Conservation (phyloP, 345 rosid species). For the Murraya koenigii region DNA sequence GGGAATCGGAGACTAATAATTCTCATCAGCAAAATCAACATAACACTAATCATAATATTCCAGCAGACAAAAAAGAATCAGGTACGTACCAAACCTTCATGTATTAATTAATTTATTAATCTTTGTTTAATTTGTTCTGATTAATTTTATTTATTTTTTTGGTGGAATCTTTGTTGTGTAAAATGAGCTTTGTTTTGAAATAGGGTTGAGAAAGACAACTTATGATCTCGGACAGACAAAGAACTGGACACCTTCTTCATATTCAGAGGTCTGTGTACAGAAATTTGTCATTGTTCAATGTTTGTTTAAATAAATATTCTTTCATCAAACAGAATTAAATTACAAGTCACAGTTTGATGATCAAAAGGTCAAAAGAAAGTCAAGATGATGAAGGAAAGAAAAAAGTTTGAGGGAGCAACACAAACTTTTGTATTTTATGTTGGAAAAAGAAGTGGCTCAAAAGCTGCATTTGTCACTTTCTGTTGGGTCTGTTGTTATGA, state of each 20-base stretch:
- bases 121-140: background rate
- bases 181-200: background rate
- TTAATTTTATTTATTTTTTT: background rate
- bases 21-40: constrained; percentile 25
- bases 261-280: constrained; percentile 35
- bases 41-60: background rate
- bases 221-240: constrained; percentile 39
- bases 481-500: constrained; percentile 24
- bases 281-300: constrained; percentile 13
- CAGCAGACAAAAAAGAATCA: constrained; percentile 26
- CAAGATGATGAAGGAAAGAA: constrained; percentile 3
- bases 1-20: constrained; percentile 26
- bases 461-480: constrained; percentile 33
- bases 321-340: background rate
- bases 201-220: constrained; percentile 32
- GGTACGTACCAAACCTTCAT: constrained; percentile 7
- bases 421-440: constrained; percentile 22
- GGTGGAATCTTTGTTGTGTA: background rate
- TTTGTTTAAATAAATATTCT: background rate
- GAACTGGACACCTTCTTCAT: constrained; percentile 30
- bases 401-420: background rate
- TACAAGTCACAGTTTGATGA: constrained; percentile 10
- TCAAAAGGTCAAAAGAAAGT: constrained; percentile 19
- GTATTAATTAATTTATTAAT: background rate
- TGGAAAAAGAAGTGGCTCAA: constrained; percentile 27